Evolutionary conservation across 768 basidiomycete genomes (phyloP).

Genomic region (Thelephora aurantiotincta): DNA sequence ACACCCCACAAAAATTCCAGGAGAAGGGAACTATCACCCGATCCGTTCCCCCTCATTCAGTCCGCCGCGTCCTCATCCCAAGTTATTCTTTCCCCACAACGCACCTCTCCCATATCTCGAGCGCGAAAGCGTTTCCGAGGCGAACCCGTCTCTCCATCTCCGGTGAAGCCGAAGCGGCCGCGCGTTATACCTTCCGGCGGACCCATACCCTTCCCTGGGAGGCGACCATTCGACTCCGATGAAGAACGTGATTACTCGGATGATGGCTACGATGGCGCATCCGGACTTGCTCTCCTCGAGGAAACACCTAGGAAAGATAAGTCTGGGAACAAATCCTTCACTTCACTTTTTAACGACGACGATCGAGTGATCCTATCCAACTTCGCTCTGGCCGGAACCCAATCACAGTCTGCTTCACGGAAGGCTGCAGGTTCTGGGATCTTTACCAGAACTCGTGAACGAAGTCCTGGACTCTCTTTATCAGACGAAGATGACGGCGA

Average conservation of each 20-base stretch:
- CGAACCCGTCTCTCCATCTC: constrained; percentile 74
- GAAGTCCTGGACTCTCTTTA: constrained; percentile 2
- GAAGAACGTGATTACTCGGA: constrained; percentile 11
- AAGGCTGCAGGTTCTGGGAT: constrained; percentile 1
- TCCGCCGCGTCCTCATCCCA: constrained; percentile 6
- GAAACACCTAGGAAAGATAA: constrained; percentile 61
- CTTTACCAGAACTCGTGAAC: constrained; percentile 3
- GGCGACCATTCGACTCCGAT: constrained; percentile 13
- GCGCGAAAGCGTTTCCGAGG: constrained; percentile 74
- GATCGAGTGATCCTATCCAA: neutral
- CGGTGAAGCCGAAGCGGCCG: constrained; percentile 60
- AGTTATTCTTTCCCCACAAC: neutral
- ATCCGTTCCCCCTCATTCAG: constrained; percentile 26
- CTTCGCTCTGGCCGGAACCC: neutral
- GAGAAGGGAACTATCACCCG: constrained; percentile 20
- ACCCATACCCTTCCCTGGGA: constrained; percentile 6
- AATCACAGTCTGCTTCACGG: neutral
- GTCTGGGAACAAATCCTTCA: constrained; percentile 45
- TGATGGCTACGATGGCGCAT: constrained; percentile 10
- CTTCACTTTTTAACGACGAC: constrained; percentile 45
- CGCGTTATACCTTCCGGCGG: constrained; percentile 34
- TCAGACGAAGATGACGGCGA: constrained; percentile 3
- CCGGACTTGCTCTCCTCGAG: constrained; percentile 36
- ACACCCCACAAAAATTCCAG: constrained; percentile 24
- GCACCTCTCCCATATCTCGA: constrained; percentile 34